Conservation (phyloP, 2,329 filamentous ascomycete species). For the Akanthomyces uredinophilus region DNA sequence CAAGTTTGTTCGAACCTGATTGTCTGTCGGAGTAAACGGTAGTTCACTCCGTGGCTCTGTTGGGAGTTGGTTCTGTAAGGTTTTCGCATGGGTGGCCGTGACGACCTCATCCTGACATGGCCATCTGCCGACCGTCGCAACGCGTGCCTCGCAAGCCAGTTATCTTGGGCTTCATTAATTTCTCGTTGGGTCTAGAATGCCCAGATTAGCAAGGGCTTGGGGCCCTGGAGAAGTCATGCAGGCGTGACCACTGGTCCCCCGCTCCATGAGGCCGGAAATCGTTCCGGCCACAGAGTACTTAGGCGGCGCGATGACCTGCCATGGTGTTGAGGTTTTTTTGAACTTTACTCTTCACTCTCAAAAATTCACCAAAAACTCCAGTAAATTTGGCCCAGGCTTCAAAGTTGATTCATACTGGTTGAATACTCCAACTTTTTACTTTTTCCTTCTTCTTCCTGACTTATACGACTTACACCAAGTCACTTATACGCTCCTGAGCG, state of each 20-base stretch:
- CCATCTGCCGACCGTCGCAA: slow-evolving; percentile 6
- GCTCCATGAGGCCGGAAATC: slow-evolving; percentile 37
- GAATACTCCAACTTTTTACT: neutral
- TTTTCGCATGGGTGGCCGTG: neutral
- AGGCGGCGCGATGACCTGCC: slow-evolving; percentile 30
- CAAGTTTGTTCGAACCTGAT: neutral
- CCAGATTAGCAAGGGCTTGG: slow-evolving; percentile 10
- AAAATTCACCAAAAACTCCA: slow-evolving; percentile 6
- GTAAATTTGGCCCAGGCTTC: neutral
- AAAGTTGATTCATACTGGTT: neutral
- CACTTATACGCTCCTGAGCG: slow-evolving; percentile 11
- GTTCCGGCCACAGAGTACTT: slow-evolving; percentile 48
- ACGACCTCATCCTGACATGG: slow-evolving; percentile 4
- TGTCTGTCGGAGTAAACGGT: neutral
- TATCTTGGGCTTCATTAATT: slow-evolving; percentile 4
- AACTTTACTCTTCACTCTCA: slow-evolving; percentile 15
- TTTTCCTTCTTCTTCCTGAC: slow-evolving; percentile 3
- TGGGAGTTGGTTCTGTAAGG: neutral
- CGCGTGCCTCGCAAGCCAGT: neutral
- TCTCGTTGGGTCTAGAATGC: slow-evolving; percentile 11
- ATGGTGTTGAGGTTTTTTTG: slow-evolving; percentile 13
- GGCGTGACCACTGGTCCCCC: slow-evolving; percentile 20
- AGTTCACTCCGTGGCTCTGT: neutral
- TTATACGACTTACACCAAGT: slow-evolving; percentile 13
- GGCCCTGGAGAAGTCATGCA: neutral